Percentiles rank a stretch among this genome's conserved stretches.
Evolutionary conservation across 2,329 filamentous ascomycete species (phyloP).

Genomic region (Pseudogymnoascus sp.): DNA sequence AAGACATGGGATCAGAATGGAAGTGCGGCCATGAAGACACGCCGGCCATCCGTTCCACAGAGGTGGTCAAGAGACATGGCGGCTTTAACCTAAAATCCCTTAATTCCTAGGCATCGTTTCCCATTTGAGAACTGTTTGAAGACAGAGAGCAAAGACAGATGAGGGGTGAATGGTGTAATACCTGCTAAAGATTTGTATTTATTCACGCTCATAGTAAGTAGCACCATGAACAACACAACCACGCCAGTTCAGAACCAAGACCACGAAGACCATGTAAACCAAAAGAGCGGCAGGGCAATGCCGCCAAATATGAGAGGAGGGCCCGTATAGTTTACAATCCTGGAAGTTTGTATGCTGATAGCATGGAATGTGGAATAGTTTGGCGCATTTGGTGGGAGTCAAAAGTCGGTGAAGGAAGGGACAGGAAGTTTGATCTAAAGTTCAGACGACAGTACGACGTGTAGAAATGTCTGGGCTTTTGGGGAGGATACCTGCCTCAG

Average conservation of each 20-base stretch:
- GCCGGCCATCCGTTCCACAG: not conserved
- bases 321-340: not conserved
- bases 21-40: conserved; percentile 2
- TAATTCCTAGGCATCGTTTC: conserved; percentile 10
- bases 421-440: not conserved
- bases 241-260: not conserved
- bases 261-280: not conserved
- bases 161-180: not conserved
- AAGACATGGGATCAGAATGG: conserved; percentile 2
- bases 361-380: not conserved
- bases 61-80: not conserved
- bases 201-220: not conserved
- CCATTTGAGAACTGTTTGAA: not conserved
- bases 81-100: conserved; percentile 7
- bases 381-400: not conserved
- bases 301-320: not conserved
- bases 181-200: not conserved
- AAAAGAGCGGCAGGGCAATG: not conserved
- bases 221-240: not conserved
- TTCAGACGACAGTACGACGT: conserved; percentile 1
- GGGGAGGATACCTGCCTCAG: conserved; percentile 1
- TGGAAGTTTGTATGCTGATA: not conserved
- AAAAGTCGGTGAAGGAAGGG: conserved; percentile 8
- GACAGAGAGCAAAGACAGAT: not conserved
- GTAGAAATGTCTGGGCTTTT: not conserved